Evolutionary conservation across 106 monocot species (phyloP), one percentile per base, ranked within the genome.

Genomic region (Vanilla planifolia): DNA sequence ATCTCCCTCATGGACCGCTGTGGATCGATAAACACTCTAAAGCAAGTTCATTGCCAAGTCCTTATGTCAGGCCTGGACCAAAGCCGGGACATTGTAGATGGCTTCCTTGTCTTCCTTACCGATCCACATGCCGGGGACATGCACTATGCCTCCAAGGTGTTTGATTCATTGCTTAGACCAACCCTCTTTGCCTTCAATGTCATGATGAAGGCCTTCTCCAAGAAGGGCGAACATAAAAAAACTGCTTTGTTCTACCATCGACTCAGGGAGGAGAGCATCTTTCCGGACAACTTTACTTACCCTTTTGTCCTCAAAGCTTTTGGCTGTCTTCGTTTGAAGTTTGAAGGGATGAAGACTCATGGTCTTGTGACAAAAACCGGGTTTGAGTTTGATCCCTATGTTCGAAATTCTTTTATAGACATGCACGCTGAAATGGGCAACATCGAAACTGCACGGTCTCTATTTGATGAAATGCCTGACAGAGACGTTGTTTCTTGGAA

Each of bases 281-380:
- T 33, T 20, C 82, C 77, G 1, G 82, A 82, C 45, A 82, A 73
- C 24, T 82, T 77, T 56, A 73, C 69, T 14, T 82, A 65, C 65
- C 82, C 82, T 1, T 63, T 77, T 19, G 66, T 82, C 30, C 56
- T 82, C 10, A 77, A 82, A 44, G 61, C 77, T 2, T 39, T 77
- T 2, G 77, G 65, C 13, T 14, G 16, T 43, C 53, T 77, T 6
- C 16, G 57, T 14, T 21, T 35, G 63, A 58, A n/a, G 8, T 50
- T 14, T 11, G 72, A 68, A 14, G 77, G 66, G 14, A 62, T 28
- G 27, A 74, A 50, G 47, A 26, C 35, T 50, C 82, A 77, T 51
- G 69, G 33, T 1, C 60, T 73, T 55, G 51, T 77, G 13, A 33
- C 76, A 7, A 73, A 74, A 56, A 61, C 44, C 15, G 73, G 73